Evolutionary conservation across 106 monocot species (phyloP).

Genomic region (Apostasia shenzhenica): DNA sequence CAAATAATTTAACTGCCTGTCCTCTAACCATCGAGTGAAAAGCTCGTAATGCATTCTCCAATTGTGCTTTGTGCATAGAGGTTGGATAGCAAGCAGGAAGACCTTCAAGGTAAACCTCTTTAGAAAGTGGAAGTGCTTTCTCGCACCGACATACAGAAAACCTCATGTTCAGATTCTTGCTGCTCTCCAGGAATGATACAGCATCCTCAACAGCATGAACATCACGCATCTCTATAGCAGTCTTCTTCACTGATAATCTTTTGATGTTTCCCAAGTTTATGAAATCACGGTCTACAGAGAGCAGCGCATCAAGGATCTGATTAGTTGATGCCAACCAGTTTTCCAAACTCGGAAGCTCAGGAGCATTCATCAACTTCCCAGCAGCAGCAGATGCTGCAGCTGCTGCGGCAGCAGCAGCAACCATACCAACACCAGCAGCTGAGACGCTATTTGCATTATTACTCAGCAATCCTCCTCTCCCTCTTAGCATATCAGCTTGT

Average conservation of each 20-base stretch:
- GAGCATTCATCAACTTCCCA: constrained; percentile 48
- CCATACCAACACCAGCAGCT: constrained; percentile 74
- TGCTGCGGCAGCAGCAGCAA: constrained; percentile 79
- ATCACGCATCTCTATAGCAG: constrained; percentile 9
- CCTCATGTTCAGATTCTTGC: constrained; percentile 49
- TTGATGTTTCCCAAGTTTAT: constrained; percentile 9
- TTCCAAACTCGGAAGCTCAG: constrained; percentile 70
- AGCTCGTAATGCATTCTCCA: constrained; percentile 67
- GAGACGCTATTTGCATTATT: constrained; percentile 46
- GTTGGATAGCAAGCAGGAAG: constrained; percentile 87
- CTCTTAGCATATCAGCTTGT: constrained; percentile 75
- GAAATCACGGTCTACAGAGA: constrained; percentile 25
- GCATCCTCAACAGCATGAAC: constrained; percentile 28
- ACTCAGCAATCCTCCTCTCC: constrained; percentile 59
- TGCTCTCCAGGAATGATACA: constrained; percentile 56
- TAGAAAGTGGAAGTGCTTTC: constrained; percentile 71
- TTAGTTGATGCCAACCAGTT: constrained; percentile 54
- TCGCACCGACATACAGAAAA: constrained; percentile 90
- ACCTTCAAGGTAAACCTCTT: constrained; percentile 76
- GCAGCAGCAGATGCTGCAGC: constrained; percentile 76
- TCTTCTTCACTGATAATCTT: constrained; percentile 3
- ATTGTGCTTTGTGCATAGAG: constrained; percentile 45
- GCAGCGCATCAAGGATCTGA: constrained; percentile 38
- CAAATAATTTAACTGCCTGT: constrained; percentile 54
- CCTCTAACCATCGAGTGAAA: constrained; percentile 81